Percentiles rank a stretch among this genome's conserved stretches.
Conservation (phyloP, 1,284 basidiomycete species). For the Sphagnurus paluster region DNA sequence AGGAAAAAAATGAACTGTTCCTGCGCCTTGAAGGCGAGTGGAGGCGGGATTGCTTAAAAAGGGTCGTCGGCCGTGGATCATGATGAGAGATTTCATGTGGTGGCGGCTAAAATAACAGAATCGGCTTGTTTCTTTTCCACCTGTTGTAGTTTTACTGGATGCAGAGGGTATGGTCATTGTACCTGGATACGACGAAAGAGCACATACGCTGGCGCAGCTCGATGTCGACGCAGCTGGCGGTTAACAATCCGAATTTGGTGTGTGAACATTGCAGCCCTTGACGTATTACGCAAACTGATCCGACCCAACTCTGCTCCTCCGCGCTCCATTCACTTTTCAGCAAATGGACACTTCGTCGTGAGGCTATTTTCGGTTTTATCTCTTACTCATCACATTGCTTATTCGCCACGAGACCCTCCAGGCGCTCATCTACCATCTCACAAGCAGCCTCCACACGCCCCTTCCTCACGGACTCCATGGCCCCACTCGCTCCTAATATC, state of each 20-base stretch:
- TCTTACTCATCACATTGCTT: constrained; percentile 4
- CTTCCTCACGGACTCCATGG: constrained; percentile 35
- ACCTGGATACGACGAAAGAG: constrained; percentile 26
- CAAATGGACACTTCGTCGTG: constrained; percentile 18
- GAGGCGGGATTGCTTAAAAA: no score
- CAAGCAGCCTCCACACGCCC: constrained; percentile 35
- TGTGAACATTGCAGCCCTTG: constrained; percentile 5
- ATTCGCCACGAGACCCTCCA: constrained; percentile 27
- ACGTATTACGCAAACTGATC: constrained; percentile 12
- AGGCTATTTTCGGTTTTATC: constrained; percentile 9
- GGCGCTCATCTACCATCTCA: constrained; percentile 38
- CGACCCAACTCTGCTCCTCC: constrained; percentile 2
- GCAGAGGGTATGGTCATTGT: constrained; percentile 42
- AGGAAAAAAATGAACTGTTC: no score
- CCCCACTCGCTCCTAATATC: constrained; percentile 25
- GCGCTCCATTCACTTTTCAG: constrained; percentile 2
- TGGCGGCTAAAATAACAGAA: no score
- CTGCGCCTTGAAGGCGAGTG: no score
- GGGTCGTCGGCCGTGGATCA: no score
- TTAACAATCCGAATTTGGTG: constrained; percentile 13
- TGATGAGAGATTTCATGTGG: no score
- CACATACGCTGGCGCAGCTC: constrained; percentile 7
- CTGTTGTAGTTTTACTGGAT: constrained; percentile 20
- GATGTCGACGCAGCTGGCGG: not conserved
- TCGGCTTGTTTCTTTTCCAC: not conserved